These are phyloP conservation scores for Biscogniauxia marginata DNA, from an alignment of 2,329 filamentous ascomycete genomes.

Conservation along the genomic window DNA sequence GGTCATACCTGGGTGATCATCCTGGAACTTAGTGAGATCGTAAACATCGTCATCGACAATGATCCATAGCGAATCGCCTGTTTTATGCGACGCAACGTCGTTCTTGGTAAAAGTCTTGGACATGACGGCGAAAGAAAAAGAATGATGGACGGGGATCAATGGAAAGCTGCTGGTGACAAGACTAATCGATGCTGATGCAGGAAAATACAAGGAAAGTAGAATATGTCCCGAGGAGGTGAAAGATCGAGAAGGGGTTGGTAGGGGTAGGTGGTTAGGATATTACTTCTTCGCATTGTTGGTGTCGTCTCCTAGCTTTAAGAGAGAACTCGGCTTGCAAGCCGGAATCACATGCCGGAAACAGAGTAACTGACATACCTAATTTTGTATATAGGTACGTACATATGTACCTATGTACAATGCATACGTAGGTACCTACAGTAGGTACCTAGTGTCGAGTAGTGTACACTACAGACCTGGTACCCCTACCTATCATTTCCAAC, in stretches of 20 bases:
- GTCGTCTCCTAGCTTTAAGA: neutral
- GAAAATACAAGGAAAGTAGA: no score
- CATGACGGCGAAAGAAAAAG: conserved; percentile 54
- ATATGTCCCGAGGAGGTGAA: no score
- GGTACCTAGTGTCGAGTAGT: no score
- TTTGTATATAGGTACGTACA: neutral
- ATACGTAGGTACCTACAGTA: no score
- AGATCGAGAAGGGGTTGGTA: no score
- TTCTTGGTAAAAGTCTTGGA: conserved; percentile 78
- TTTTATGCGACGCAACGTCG: conserved; percentile 92
- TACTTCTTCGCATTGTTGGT: no score
- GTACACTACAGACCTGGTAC: no score
- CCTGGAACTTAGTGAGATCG: conserved; percentile 85
- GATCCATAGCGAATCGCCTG: conserved; percentile 80
- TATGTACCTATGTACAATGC: neutral
- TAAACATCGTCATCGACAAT: conserved; percentile 95
- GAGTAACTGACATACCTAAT: no score
- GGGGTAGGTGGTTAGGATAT: no score
- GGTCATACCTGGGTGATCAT: conserved; percentile 73
- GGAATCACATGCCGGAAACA: neutral
- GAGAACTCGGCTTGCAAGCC: neutral
- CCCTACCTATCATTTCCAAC: neutral
- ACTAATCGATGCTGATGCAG: no score
- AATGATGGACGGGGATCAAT: no score
- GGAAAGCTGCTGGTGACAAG: no score